Percentiles rank a stretch among this genome's conserved stretches.
Conservation (phyloP, 805 yeast species). For the Zygosaccharomyces kombuchaensis region DNA sequence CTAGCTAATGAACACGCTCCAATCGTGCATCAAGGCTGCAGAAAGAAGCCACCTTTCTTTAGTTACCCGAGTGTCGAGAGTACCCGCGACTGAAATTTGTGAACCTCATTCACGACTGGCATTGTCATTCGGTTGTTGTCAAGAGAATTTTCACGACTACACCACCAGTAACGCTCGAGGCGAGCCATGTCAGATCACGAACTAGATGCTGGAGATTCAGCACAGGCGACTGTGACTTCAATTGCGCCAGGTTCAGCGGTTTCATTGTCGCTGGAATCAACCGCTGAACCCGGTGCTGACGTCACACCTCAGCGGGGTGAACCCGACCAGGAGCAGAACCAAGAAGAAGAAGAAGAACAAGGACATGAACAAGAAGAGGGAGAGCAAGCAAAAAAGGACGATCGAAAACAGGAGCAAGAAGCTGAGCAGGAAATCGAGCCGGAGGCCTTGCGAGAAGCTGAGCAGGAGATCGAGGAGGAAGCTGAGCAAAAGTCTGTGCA, state of each 20-base stretch:
- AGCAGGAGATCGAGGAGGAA: conserved; percentile 2
- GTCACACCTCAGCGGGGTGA: conserved; percentile 17
- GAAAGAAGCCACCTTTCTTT: background rate
- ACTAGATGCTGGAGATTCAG: conserved; percentile 9
- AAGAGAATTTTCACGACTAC: background rate
- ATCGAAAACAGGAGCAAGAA: conserved; percentile 8
- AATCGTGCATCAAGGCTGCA: background rate
- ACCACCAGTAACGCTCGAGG: conserved; percentile 2
- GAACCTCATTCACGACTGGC: background rate
- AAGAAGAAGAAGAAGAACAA: conserved; percentile 16
- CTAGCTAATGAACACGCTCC: background rate
- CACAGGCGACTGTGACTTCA: conserved; percentile 15
- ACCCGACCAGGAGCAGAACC: background rate
- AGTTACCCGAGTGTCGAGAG: background rate
- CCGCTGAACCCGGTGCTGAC: conserved; percentile 6
- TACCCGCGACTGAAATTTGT: background rate
- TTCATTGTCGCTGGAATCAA: conserved; percentile 8
- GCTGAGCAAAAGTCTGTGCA: conserved; percentile 1
- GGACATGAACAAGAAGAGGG: conserved; percentile 22
- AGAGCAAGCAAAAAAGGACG: conserved; percentile 5
- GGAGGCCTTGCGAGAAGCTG: conserved; percentile 4
- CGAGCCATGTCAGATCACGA: conserved; percentile 3
- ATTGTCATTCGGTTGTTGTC: background rate
- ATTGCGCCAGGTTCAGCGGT: conserved; percentile 16
- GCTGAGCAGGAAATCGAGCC: conserved; percentile 14